These are phyloP conservation scores for Cairneyella variabilis DNA, from an alignment of 495 filamentous ascomycete species.

Conservation along the genomic window DNA sequence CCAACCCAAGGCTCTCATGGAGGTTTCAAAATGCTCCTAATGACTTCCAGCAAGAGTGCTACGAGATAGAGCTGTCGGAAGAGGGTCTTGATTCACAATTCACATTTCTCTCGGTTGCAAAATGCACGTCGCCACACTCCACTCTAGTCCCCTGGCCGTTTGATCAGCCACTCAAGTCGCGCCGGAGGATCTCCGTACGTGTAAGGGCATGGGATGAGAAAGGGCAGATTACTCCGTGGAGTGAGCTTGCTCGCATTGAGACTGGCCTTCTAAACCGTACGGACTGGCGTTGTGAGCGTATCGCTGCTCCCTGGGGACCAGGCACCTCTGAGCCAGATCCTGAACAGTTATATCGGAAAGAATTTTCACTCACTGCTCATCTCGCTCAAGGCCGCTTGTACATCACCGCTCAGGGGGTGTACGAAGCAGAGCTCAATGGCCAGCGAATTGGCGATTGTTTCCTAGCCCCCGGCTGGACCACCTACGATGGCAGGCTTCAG, in stretches of 20 bases:
- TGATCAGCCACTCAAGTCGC: no score
- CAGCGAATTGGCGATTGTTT: slow-evolving; percentile 37
- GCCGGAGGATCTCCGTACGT: slow-evolving; percentile 25
- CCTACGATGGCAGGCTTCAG: no score
- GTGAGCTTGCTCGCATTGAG: slow-evolving; percentile 21
- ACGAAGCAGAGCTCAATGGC: slow-evolving; percentile 45
- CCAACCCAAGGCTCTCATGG: no score
- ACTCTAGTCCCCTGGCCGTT: no score
- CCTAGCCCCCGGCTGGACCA: slow-evolving; percentile 48
- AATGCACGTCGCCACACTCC: slow-evolving; percentile 2
- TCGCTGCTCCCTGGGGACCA: not conserved
- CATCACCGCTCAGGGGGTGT: slow-evolving; percentile 47
- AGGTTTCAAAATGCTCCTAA: no score
- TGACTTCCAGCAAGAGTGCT: no score
- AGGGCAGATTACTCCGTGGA: slow-evolving; percentile 8
- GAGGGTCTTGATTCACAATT: no score
- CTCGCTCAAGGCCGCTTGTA: slow-evolving; percentile 36
- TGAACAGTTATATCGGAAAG: not conserved
- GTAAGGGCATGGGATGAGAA: slow-evolving; percentile 8
- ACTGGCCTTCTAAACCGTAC: not conserved
- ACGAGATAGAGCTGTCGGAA: no score
- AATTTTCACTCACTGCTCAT: not conserved
- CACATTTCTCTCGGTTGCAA: not conserved
- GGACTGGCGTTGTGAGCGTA: slow-evolving; percentile 3
- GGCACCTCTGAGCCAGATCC: not conserved